Percentiles rank a stretch among this genome's conserved stretches.
Conservation (phyloP, 345 rosid genomes). For the Streptanthus diversifolius region DNA sequence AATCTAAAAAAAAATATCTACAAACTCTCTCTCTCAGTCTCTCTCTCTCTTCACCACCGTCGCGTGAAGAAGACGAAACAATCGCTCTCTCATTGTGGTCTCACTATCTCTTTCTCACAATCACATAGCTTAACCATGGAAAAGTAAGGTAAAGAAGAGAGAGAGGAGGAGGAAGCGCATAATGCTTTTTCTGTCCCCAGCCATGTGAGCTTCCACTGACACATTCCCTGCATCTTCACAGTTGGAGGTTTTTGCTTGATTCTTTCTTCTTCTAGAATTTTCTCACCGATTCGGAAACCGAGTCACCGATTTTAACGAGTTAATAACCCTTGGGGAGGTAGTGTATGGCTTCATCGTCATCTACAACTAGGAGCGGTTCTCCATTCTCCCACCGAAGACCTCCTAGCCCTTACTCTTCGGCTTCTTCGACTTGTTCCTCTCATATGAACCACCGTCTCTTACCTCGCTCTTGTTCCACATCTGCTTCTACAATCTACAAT, state of each 20-base stretch:
- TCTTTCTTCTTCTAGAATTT: not conserved
- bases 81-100: conserved; percentile 33
- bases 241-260: conserved; percentile 1
- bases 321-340: conserved; percentile 19
- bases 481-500: conserved; percentile 42
- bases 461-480: conserved; percentile 76
- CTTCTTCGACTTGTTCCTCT: conserved; percentile 71
- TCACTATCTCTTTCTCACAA: conserved; percentile 25
- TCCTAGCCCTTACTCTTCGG: conserved; percentile 42
- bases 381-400: conserved; percentile 77
- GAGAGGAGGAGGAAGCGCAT: not conserved
- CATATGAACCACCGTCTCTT: conserved; percentile 42
- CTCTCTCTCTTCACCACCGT: conserved; percentile 46
- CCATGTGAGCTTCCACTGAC: conserved; percentile 89
- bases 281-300: conserved; percentile 24
- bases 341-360: conserved; percentile 73
- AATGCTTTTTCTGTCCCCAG: conserved; percentile 46
- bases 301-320: conserved; percentile 42
- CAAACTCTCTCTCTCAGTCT: conserved; percentile 3
- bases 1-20: conserved; percentile 18
- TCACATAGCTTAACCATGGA: conserved; percentile 15
- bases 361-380: conserved; percentile 79
- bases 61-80: conserved; percentile 75
- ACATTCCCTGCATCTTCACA: conserved; percentile 45
- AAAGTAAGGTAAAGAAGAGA: conserved; percentile 9